A percentile compares a stretch with the other conserved stretches of the same genome.
These are phyloP conservation scores for Moricandia moricandioides DNA, from an alignment of 345 rosid genomes.

Conservation along the genomic window DNA sequence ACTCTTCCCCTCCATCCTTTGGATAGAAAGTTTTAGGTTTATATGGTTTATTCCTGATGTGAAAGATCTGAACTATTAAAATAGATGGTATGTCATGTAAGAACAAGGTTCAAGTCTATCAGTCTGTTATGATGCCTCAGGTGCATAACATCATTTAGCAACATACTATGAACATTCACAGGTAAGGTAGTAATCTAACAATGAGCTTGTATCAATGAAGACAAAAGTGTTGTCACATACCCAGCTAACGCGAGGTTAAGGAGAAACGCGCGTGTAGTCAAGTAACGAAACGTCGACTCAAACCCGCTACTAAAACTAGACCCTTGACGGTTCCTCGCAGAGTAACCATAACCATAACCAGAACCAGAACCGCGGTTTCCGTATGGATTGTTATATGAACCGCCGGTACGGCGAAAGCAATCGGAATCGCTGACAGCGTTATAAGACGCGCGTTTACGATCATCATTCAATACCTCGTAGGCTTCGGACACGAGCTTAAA, in stretches of 20 bases:
- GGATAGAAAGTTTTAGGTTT: no score
- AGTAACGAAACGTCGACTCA: conserved; percentile 46
- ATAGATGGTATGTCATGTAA: no score
- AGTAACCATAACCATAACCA: conserved; percentile 34
- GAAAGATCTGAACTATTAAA: no score
- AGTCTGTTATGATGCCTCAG: no score
- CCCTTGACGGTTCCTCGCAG: conserved; percentile 6
- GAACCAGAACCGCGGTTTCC: conserved; percentile 6
- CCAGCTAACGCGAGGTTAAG: conserved; percentile 66
- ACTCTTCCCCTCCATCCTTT: no score
- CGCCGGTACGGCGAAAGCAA: conserved; percentile 29
- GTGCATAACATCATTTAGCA: no score
- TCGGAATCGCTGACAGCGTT: conserved; percentile 36
- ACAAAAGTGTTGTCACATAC: conserved; percentile 33
- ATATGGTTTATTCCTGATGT: no score
- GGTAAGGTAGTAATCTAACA: not conserved
- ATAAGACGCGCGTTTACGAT: conserved; percentile 67
- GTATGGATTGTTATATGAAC: conserved; percentile 25
- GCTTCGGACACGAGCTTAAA: conserved; percentile 91
- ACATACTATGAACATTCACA: no score
- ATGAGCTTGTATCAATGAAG: no score
- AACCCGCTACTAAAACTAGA: conserved; percentile 18
- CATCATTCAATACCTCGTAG: conserved; percentile 49
- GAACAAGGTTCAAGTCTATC: no score
- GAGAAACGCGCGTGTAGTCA: conserved; percentile 70